Conservation (phyloP, 2,329 filamentous ascomycete genomes). For the Delphinella strobiligena region DNA sequence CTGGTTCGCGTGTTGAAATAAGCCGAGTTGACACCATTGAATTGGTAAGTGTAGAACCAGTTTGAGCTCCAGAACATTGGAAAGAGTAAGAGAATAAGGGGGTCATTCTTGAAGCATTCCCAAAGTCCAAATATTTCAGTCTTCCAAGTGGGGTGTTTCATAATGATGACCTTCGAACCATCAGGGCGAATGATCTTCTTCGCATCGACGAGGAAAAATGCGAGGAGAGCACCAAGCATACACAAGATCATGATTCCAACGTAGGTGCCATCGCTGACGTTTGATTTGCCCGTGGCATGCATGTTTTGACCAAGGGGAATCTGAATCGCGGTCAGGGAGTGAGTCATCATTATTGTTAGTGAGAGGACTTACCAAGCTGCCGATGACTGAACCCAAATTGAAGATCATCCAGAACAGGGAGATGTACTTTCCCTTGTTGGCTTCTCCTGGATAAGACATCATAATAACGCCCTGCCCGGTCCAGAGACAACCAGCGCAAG, state of each 20-base stretch:
- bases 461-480: slow-evolving; percentile 74
- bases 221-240: slow-evolving; percentile 55
- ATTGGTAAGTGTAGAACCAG: slow-evolving; percentile 71
- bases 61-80: slow-evolving; percentile 74
- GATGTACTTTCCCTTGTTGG: slow-evolving; percentile 77
- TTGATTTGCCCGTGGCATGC: slow-evolving; percentile 37
- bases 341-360: background rate
- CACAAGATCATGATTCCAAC: slow-evolving; percentile 81
- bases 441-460: slow-evolving; percentile 78
- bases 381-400: slow-evolving; percentile 82
- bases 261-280: slow-evolving; percentile 69
- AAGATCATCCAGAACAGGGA: slow-evolving; percentile 93
- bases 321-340: slow-evolving; percentile 18
- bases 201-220: slow-evolving; percentile 59
- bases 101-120: slow-evolving; percentile 58
- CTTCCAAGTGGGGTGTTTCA: slow-evolving; percentile 83
- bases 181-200: slow-evolving; percentile 62
- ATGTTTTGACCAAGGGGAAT: slow-evolving; percentile 67
- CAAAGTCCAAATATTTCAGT: slow-evolving; percentile 66
- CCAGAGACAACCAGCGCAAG: slow-evolving; percentile 73
- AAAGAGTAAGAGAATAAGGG: slow-evolving; percentile 64
- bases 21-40: slow-evolving; percentile 59
- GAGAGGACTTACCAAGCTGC: slow-evolving; percentile 45
- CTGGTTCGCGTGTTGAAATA: slow-evolving; percentile 64
- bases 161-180: slow-evolving; percentile 67